phyloP scores from a whole-genome alignment of 805 yeast species.

The Helenozyma baotianmanensis region DNA sequence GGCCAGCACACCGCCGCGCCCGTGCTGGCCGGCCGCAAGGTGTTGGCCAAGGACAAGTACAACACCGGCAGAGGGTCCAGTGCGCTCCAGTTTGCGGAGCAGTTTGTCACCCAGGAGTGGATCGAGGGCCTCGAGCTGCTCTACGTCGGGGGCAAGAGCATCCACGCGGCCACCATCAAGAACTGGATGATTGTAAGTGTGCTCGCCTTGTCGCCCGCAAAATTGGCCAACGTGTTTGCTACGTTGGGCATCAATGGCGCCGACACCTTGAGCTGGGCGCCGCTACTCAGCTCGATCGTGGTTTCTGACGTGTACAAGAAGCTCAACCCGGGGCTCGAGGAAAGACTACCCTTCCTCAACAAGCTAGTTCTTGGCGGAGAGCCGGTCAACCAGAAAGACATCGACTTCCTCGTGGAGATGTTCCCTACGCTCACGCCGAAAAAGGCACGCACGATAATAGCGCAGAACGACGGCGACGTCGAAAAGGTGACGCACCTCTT shows the following conservation, averaged over 20 bases:
- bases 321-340: slow-evolving; percentile 47
- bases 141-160: slow-evolving; percentile 54
- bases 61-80: slow-evolving; percentile 8
- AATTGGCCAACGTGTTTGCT: slow-evolving; percentile 38
- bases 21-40: slow-evolving; percentile 15
- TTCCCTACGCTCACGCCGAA: slow-evolving; percentile 58
- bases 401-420: slow-evolving; percentile 46
- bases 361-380: slow-evolving; percentile 9
- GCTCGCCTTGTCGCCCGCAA: slow-evolving; percentile 41
- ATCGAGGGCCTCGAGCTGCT: slow-evolving; percentile 52
- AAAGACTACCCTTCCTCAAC: slow-evolving; percentile 46
- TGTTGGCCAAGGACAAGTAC: slow-evolving; percentile 20
- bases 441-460: slow-evolving; percentile 47
- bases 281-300: slow-evolving; percentile 52
- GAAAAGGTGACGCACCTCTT: slow-evolving; percentile 55
- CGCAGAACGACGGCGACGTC: slow-evolving; percentile 44
- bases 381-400: slow-evolving; percentile 25
- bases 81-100: slow-evolving; percentile 43
- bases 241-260: slow-evolving; percentile 40
- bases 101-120: slow-evolving; percentile 55
- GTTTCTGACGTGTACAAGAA: slow-evolving; percentile 44
- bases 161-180: slow-evolving; percentile 42
- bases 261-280: slow-evolving; percentile 42
- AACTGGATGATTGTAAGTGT: slow-evolving; percentile 51
- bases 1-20: slow-evolving; percentile 32